A percentile compares a stretch with the other conserved stretches of the same genome.
Conservation (phyloP, 352 stramenopile species). For the Globisporangium spiculum region DNA sequence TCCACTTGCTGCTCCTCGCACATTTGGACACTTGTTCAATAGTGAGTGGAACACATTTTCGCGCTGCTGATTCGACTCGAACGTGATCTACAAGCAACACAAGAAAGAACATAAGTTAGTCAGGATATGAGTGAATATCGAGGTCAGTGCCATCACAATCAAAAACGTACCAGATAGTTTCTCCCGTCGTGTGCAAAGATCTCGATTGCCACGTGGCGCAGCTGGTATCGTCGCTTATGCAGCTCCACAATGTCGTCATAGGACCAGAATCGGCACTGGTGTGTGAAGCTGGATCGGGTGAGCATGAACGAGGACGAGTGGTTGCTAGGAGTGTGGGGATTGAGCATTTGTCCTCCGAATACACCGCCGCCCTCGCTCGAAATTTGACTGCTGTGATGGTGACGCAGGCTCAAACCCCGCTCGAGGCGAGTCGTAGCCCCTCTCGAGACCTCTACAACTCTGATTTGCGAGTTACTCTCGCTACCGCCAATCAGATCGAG, state of each 20-base stretch:
- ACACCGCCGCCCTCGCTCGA: background rate
- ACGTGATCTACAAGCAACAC: constrained; percentile 44
- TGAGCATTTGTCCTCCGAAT: background rate
- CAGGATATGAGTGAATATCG: background rate
- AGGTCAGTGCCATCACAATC: background rate
- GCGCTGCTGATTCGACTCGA: constrained; percentile 59
- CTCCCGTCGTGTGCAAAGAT: constrained; percentile 72
- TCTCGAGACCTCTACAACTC: constrained; percentile 51
- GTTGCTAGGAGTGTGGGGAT: constrained; percentile 5
- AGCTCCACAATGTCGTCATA: constrained; percentile 76
- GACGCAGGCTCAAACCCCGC: constrained; percentile 42
- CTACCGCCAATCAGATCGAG: background rate
- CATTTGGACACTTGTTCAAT: constrained; percentile 69
- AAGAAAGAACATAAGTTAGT: background rate
- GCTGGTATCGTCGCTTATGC: constrained; percentile 73
- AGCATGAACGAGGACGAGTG: constrained; percentile 8
- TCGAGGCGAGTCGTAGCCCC: constrained; percentile 52
- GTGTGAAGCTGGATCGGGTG: constrained; percentile 35
- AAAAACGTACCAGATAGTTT: constrained; percentile 61
- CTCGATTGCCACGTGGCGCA: constrained; percentile 71
- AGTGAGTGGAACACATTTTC: constrained; percentile 73
- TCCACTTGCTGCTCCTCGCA: constrained; percentile 58
- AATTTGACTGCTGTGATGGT: constrained; percentile 15
- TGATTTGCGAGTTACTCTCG: background rate
- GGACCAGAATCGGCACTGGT: constrained; percentile 70